A percentile compares a stretch with the other conserved stretches of the same genome.
Evolutionary conservation across 2,329 filamentous ascomycete species (phyloP).

Genomic region (Aspergillus jensenii): DNA sequence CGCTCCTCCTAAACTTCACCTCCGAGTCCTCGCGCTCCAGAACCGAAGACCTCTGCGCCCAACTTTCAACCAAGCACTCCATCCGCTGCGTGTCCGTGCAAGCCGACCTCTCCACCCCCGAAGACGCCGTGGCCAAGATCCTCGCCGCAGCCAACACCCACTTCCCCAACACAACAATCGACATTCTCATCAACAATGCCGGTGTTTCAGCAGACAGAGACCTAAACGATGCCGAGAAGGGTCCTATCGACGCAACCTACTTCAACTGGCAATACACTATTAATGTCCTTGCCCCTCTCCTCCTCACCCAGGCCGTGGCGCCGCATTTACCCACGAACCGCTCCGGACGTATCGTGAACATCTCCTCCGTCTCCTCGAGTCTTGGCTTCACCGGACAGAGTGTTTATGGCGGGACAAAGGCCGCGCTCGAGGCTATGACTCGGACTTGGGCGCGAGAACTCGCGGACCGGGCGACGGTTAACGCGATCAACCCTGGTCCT

Average conservation of each 20-base stretch:
- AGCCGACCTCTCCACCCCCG: conserved; percentile 67
- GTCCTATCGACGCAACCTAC: conserved; percentile 60
- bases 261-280: conserved; percentile 73
- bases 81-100: conserved; percentile 64
- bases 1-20: conserved; percentile 70
- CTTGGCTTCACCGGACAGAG: conserved; percentile 60
- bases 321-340: conserved; percentile 70
- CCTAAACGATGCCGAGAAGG: conserved; percentile 63
- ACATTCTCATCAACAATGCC: conserved; percentile 87
- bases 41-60: conserved; percentile 55
- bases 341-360: conserved; percentile 63
- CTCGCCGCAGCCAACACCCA: conserved; percentile 59
- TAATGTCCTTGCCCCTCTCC: conserved; percentile 78
- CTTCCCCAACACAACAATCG: conserved; percentile 66
- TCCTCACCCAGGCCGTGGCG: conserved; percentile 71
- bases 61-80: conserved; percentile 57
- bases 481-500: conserved; percentile 65
- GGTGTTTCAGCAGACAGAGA: conserved; percentile 56
- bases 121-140: conserved; percentile 58
- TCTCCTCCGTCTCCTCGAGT: conserved; percentile 59
- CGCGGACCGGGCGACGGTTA: conserved; percentile 62
- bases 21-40: conserved; percentile 58
- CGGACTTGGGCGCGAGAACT: conserved; percentile 65
- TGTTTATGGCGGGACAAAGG: conserved; percentile 67
- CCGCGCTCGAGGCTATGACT: conserved; percentile 68